Conservation (phyloP, 768 basidiomycete genomes). For the Pisolithus tinctorius region DNA sequence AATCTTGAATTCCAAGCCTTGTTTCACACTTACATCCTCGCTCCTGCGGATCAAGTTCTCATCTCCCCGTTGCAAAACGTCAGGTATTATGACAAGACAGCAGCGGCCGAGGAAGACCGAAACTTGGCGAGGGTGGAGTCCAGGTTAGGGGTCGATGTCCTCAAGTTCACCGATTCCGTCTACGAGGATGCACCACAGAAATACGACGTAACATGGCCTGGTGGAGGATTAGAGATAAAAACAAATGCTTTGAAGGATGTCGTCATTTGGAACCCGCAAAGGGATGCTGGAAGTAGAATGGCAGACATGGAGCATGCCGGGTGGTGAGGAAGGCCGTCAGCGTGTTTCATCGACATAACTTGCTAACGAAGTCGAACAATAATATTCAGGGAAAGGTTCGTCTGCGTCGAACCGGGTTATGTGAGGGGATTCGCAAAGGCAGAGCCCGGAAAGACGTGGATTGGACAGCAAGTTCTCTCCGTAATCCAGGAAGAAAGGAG, state of each 20-base stretch:
- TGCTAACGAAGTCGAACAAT: background rate
- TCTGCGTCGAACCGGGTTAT: slow-evolving; percentile 90
- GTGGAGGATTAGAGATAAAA: slow-evolving; percentile 47
- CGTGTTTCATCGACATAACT: no score
- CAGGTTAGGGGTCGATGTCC: slow-evolving; percentile 61
- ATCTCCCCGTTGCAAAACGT: slow-evolving; percentile 60
- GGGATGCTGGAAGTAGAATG: slow-evolving; percentile 60
- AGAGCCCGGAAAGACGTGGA: slow-evolving; percentile 62
- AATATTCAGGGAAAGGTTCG: slow-evolving; percentile 60
- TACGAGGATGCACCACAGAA: slow-evolving; percentile 57
- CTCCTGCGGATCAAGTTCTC: slow-evolving; percentile 51
- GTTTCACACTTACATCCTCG: slow-evolving; percentile 84
- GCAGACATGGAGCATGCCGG: slow-evolving; percentile 87
- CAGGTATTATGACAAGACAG: slow-evolving; percentile 78
- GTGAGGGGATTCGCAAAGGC: slow-evolving; percentile 67
- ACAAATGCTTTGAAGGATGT: slow-evolving; percentile 63
- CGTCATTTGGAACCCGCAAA: slow-evolving; percentile 94
- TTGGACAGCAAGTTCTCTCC: slow-evolving; percentile 66
- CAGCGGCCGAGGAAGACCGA: slow-evolving; percentile 43
- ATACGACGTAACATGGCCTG: slow-evolving; percentile 57
- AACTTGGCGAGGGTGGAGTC: slow-evolving; percentile 48
- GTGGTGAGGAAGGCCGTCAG: slow-evolving; percentile 46
- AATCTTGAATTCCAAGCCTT: slow-evolving; percentile 84
- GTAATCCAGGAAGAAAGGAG: slow-evolving; percentile 30
- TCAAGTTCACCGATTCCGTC: slow-evolving; percentile 62